Evolutionary conservation across 2,329 filamentous ascomycete species (phyloP).

Genomic region (Amphichorda felina): DNA sequence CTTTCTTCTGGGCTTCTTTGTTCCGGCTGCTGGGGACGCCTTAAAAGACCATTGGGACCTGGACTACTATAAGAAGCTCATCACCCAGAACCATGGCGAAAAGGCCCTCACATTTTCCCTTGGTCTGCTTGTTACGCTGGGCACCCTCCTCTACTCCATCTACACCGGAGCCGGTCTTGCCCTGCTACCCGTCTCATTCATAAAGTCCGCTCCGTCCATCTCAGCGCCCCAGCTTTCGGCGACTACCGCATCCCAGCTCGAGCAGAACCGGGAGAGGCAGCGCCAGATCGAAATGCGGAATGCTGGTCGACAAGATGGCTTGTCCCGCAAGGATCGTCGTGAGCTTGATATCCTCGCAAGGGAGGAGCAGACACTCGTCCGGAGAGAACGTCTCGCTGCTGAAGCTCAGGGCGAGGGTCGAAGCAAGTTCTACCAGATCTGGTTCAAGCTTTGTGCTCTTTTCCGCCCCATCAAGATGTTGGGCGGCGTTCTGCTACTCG

Average conservation of each 20-base stretch:
- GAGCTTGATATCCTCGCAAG: conserved; percentile 79
- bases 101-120: conserved; percentile 83
- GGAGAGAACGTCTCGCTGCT: conserved; percentile 76
- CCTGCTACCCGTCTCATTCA: conserved; percentile 76
- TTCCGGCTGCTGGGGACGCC: conserved; percentile 62
- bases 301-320: conserved; percentile 58
- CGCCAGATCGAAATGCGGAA: conserved; percentile 82
- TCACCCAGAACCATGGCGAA: conserved; percentile 74
- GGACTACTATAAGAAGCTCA: conserved; percentile 80
- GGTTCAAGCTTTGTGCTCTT: conserved; percentile 70
- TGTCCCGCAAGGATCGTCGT: conserved; percentile 76
- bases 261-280: conserved; percentile 83
- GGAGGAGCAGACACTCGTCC: conserved; percentile 84
- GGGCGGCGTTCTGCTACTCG: conserved; percentile 66
- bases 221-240: conserved; percentile 70
- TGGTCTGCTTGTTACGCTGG: conserved; percentile 78
- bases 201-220: conserved; percentile 81
- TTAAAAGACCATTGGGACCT: conserved; percentile 62
- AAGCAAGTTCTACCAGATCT: conserved; percentile 59
- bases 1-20: conserved; percentile 89
- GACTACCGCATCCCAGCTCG: conserved; percentile 67
- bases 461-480: conserved; percentile 84
- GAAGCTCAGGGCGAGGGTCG: conserved; percentile 71
- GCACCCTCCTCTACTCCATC: conserved; percentile 73
- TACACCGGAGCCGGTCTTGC: conserved; percentile 87